phyloP scores from a whole-genome alignment of 768 basidiomycete species.

The Hydnomerulius pinastri region DNA sequence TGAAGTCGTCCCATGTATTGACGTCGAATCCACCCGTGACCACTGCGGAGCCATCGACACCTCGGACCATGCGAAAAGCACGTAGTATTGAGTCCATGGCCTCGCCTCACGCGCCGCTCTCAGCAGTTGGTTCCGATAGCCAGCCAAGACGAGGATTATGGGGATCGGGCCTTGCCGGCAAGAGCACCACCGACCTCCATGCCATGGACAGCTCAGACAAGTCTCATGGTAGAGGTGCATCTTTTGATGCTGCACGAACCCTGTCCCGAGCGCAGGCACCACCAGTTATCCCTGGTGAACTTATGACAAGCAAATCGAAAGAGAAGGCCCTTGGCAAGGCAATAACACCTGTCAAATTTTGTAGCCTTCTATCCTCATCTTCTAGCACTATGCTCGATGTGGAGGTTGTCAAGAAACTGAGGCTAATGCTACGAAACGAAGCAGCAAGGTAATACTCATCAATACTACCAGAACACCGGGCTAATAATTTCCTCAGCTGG shows the following conservation, averaged over 20 bases:
- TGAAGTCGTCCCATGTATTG: conserved; percentile 79
- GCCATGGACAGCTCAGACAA: conserved; percentile 29
- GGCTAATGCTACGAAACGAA: conserved; percentile 87
- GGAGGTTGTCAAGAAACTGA: conserved; percentile 82
- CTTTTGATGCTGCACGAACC: conserved; percentile 54
- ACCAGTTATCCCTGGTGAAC: conserved; percentile 39
- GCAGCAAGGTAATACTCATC: conserved; percentile 63
- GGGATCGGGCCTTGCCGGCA: conserved; percentile 29
- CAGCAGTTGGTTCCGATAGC: conserved; percentile 39
- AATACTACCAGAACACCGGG: too few relatives aligned
- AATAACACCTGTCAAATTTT: conserved; percentile 65
- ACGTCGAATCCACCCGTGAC: conserved; percentile 39
- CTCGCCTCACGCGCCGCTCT: conserved; percentile 47
- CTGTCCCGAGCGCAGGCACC: conserved; percentile 56
- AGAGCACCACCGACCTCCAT: conserved; percentile 33
- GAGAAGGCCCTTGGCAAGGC: conserved; percentile 57
- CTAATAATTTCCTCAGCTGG: conserved; percentile 68
- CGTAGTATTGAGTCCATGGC: conserved; percentile 73
- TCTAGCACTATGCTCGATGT: conserved; percentile 82
- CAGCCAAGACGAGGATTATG: conserved; percentile 25
- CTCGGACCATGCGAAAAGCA: conserved; percentile 63
- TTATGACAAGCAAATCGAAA: conserved; percentile 45
- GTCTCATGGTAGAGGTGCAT: conserved; percentile 58
- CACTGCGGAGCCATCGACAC: conserved; percentile 41
- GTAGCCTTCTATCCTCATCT: conserved; percentile 63